phyloP scores from a whole-genome alignment of 2,329 filamentous ascomycete genomes.

The Orbilia quercus region DNA sequence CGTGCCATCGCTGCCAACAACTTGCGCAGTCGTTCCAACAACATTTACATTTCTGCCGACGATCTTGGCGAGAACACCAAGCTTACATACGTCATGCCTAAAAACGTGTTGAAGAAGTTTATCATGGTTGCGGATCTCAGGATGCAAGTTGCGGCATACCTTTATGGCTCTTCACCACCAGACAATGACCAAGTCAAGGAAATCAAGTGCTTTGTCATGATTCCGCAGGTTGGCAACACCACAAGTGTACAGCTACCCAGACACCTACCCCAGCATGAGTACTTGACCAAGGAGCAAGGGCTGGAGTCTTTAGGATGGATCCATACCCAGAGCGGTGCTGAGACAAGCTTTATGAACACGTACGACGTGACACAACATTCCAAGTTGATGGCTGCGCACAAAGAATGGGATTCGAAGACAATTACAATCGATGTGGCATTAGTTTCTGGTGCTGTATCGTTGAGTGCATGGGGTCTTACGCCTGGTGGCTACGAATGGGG shows the following conservation, averaged over 20 bases:
- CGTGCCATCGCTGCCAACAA: constrained; percentile 96
- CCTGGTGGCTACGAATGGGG: constrained; percentile 97
- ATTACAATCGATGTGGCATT: constrained; percentile 96
- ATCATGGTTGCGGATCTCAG: constrained; percentile 96
- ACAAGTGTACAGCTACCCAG: constrained; percentile 92
- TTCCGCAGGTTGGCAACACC: constrained; percentile 93
- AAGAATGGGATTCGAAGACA: constrained; percentile 85
- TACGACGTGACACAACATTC: constrained; percentile 94
- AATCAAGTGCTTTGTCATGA: constrained; percentile 94
- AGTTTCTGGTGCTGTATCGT: constrained; percentile 93
- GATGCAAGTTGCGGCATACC: constrained; percentile 93
- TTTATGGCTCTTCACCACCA: constrained; percentile 90
- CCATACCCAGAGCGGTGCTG: constrained; percentile 87
- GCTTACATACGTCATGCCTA: constrained; percentile 97
- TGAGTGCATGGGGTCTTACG: constrained; percentile 92
- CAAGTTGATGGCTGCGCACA: constrained; percentile 84
- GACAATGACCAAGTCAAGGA: constrained; percentile 98
- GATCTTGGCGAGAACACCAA: constrained; percentile 88
- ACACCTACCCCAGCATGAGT: constrained; percentile 89
- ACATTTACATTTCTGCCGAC: constrained; percentile 97
- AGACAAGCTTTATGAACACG: constrained; percentile 95
- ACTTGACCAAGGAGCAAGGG: constrained; percentile 71
- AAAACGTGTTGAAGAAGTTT: constrained; percentile 98
- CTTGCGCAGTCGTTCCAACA: constrained; percentile 90
- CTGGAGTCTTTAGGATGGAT: constrained; percentile 94